Evolutionary conservation across 2,329 filamentous ascomycete species (phyloP), one percentile per base, ranked within the genome.

Genomic region (Cordyceps farinosa): DNA sequence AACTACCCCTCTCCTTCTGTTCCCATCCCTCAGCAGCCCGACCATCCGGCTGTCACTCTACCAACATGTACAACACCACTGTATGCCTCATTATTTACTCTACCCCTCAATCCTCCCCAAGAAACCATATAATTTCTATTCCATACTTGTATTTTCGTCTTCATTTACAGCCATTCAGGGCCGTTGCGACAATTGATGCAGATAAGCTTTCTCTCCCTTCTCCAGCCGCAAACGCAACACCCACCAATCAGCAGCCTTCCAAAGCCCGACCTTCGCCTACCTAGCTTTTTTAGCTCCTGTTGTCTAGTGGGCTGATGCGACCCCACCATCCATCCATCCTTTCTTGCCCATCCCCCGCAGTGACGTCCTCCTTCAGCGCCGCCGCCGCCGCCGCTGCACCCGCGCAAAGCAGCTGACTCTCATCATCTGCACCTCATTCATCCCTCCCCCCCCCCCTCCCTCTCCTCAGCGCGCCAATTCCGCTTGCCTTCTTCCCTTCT

Each of bases 351-450:
- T 32, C 51, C 51, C 51, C 27, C 51, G 51, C 51, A 53, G 51
- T 53, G 51, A 53, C 51, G 51, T 53, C 34, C 50, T 53, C 9
- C 22, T 22, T 22, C 22, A 22, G n/a, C 27, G 10, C 22, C 29
- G 11, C 4, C 11, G 22, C 10, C 11, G 47, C 11, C 5, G 15
- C 30, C 8, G 50, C 50, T 17, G 50, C 30, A 22, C 17, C 11
- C 8, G 10, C 36, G 27, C 38, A 29, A 32, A 48, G 55, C 55
- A 58, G 55, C 55, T 58, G 55, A 58, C 55, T 38, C 22, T 40
- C 44, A 38, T 58, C 55, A 58, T 50, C 55, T 58, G 55, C 55
- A 48, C 55, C 55, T 58, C 42, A 58, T 58, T 48, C 55, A 22
- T 22, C 22, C 22, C 22, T 22, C 22, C 22, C 22, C 22, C 22